Conservation (phyloP, 1,139 yeast species). For the Williopsis jadinii region DNA sequence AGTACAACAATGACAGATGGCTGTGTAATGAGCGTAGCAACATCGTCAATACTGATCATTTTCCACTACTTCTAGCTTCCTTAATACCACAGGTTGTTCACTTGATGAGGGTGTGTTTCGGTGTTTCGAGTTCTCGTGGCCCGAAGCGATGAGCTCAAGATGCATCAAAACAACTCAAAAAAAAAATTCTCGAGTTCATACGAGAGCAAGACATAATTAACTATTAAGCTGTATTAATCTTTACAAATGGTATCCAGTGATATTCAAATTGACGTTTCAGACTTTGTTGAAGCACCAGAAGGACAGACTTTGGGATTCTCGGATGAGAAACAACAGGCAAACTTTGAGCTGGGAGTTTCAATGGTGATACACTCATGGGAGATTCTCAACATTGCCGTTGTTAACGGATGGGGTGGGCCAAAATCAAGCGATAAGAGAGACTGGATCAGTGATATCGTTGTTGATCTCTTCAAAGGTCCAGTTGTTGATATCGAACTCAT, state of each 20-base stretch:
- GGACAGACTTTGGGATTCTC: slow-evolving; percentile 41
- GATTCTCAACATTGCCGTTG: slow-evolving; percentile 85
- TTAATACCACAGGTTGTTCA: too few relatives aligned
- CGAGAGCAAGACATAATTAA: neutral
- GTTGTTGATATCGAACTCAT: slow-evolving; percentile 69
- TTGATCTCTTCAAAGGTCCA: slow-evolving; percentile 63
- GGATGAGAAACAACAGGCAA: slow-evolving; percentile 66
- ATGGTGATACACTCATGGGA: slow-evolving; percentile 90
- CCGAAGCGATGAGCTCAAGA: too few relatives aligned
- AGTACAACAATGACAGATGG: too few relatives aligned
- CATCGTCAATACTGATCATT: too few relatives aligned
- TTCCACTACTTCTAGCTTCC: too few relatives aligned
- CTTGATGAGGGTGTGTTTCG: too few relatives aligned
- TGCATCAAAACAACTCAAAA: too few relatives aligned
- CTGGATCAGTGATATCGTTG: slow-evolving; percentile 82
- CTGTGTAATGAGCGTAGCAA: too few relatives aligned
- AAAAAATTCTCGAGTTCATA: too few relatives aligned
- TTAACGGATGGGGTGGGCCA: slow-evolving; percentile 95
- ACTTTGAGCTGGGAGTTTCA: slow-evolving; percentile 90
- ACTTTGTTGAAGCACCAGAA: slow-evolving; percentile 30
- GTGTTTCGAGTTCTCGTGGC: too few relatives aligned
- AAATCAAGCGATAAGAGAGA: slow-evolving; percentile 87
- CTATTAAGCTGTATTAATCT: too few relatives aligned
- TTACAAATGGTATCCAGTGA: slow-evolving; percentile 2
- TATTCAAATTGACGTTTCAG: slow-evolving; percentile 22